Conservation (phyloP, 1,139 yeast species). For the Yamadazyma kanchanaburiensis region DNA sequence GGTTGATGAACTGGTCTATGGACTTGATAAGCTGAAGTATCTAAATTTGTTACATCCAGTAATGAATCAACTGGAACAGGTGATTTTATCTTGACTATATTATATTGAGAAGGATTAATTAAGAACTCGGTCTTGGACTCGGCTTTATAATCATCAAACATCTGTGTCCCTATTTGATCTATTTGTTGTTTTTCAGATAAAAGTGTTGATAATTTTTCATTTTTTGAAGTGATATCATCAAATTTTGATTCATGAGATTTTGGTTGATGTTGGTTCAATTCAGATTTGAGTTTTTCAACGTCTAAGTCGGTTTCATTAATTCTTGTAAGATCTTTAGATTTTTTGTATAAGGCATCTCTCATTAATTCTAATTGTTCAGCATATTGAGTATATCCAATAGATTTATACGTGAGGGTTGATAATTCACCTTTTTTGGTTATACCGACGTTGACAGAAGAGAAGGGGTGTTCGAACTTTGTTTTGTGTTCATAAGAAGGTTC, state of each 20-base stretch:
- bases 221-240: too few species aligned
- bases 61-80: conserved; percentile 15
- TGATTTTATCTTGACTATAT: conserved; percentile 4
- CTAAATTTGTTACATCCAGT: conserved; percentile 25
- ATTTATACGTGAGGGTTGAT: conserved; percentile 41
- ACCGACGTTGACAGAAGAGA: conserved; percentile 42
- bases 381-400: conserved; percentile 35
- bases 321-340: conserved; percentile 13
- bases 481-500: conserved; percentile 24
- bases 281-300: conserved; percentile 11
- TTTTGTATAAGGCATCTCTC: conserved; percentile 17
- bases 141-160: conserved; percentile 14
- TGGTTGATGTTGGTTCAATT: not conserved
- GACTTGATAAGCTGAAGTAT: conserved; percentile 18
- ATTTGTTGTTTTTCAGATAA: too few species aligned
- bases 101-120: conserved; percentile 7
- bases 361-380: conserved; percentile 38
- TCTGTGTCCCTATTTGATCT: conserved; percentile 14
- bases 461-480: conserved; percentile 33
- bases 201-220: too few species aligned
- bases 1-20: too few species aligned
- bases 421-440: conserved; percentile 46
- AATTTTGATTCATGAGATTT: too few species aligned
- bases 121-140: conserved; percentile 13
- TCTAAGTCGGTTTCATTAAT: conserved; percentile 20